phyloP scores from a whole-genome alignment of 2,329 filamentous ascomycete genomes.

The Raffaelea ambrosiae region DNA sequence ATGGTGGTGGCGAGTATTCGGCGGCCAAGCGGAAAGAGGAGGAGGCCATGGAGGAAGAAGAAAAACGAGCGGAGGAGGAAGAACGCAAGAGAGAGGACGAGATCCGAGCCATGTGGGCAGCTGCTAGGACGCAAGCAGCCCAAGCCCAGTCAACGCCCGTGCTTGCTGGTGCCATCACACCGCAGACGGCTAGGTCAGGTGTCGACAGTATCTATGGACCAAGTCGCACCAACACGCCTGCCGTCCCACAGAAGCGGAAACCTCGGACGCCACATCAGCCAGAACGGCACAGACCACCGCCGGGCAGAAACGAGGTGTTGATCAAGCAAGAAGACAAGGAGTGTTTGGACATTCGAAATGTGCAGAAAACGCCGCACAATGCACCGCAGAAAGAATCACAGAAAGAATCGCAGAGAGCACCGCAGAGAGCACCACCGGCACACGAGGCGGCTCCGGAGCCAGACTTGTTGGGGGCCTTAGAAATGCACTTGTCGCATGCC shows the following conservation, averaged over 20 bases:
- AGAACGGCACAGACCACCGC: not conserved
- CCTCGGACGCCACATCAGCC: not conserved
- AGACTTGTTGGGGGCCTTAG: slow-evolving; percentile 16
- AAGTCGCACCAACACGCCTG: too few relatives aligned
- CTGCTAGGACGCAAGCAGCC: slow-evolving; percentile 17
- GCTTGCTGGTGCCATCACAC: slow-evolving; percentile 1
- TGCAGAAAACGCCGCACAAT: too few relatives aligned
- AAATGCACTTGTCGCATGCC: slow-evolving; percentile 16
- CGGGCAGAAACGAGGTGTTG: not conserved
- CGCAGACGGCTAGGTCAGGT: too few relatives aligned
- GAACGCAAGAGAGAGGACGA: slow-evolving; percentile 20
- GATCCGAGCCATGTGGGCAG: slow-evolving; percentile 24
- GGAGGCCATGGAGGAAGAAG: slow-evolving; percentile 13
- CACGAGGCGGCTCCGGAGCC: slow-evolving; percentile 5
- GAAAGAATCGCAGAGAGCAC: not conserved
- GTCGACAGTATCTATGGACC: too few relatives aligned
- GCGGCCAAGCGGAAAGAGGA: not conserved
- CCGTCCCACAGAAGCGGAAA: too few relatives aligned
- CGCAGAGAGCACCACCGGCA: too few relatives aligned
- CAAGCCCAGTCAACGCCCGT: slow-evolving; percentile 17
- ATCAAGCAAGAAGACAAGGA: not conserved
- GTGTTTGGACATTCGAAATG: not conserved
- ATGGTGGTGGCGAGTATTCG: too few relatives aligned
- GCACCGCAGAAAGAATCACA: too few relatives aligned
- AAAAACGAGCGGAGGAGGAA: slow-evolving; percentile 17